Conservation (phyloP, 768 basidiomycete species). For the Lanmaoa rubissima region DNA sequence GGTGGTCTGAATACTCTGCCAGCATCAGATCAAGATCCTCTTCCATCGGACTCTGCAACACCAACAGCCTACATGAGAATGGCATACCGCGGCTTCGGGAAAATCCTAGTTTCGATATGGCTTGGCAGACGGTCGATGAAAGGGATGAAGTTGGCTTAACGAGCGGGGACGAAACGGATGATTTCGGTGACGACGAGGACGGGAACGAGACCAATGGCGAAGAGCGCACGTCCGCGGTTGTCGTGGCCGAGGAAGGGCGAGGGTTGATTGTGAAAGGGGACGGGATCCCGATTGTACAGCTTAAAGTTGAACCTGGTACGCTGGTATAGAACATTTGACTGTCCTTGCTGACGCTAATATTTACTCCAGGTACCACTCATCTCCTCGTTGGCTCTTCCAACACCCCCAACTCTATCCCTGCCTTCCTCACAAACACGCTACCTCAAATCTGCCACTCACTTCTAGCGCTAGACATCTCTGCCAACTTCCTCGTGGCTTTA, state of each 20-base stretch:
- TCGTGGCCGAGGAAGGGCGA: constrained; percentile 81
- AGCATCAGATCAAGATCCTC: constrained; percentile 70
- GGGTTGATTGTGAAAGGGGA: constrained; percentile 80
- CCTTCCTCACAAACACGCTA: constrained; percentile 66
- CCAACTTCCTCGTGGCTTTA: constrained; percentile 79
- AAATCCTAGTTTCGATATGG: constrained; percentile 74
- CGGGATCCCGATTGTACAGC: constrained; percentile 54
- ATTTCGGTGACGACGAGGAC: constrained; percentile 51
- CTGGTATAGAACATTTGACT: not conserved
- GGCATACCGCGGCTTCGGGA: constrained; percentile 48
- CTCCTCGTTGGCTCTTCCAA: constrained; percentile 80
- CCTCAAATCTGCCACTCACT: constrained; percentile 76
- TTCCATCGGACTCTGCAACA: constrained; percentile 51
- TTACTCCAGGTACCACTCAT: constrained; percentile 80
- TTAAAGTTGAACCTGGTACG: constrained; percentile 75
- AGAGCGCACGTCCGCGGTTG: constrained; percentile 72
- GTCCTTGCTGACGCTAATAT: not conserved
- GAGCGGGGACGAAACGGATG: constrained; percentile 53
- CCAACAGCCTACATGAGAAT: constrained; percentile 40
- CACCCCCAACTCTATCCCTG: constrained; percentile 74
- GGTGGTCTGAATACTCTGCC: constrained; percentile 75
- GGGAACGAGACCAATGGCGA: constrained; percentile 53
- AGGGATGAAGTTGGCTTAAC: constrained; percentile 61
- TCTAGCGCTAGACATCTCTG: constrained; percentile 90
- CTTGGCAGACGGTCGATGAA: constrained; percentile 73